Base-by-base conservation (phyloP, 169 alveolate species). In the Cryptosporidium canis region DNA sequence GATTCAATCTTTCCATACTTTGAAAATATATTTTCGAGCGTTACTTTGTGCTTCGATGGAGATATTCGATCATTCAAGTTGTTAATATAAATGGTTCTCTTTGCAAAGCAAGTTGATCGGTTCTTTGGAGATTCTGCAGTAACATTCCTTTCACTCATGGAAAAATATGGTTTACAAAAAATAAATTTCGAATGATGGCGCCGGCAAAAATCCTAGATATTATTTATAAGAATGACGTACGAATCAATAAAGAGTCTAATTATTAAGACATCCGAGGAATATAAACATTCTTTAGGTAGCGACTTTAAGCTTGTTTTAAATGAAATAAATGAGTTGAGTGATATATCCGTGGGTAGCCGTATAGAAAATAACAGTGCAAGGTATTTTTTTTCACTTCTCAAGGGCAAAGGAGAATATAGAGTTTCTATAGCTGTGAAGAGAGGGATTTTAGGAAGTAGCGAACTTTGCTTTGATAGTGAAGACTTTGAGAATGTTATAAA, bases 1-100 rank as follows among this genome's bases (percentile, higher is more conserved):
- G 45, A 43, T 58, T 24, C 56, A 55, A 77, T 77, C 37, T 56
- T 63, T 24, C 87, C 87, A 77, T 43, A 77, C 11, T 58, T 55
- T 27, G 66, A 29, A 45, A 77, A 77, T 27, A 58, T 21, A 12
- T 37, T 14, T 35, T 58, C 43, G 18, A 77, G 63, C 7, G 29
- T 48, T 37, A 24, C 35, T 53, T 77, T 61, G 1, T 55, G 72
- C 47, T 39, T 66, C 24, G 43, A 11, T 5, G 27, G 3, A 12
- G 87, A 51, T 6, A 77, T 24, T 3, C 45, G 18, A 21, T 77
- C 87, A 39, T 77, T 77, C 27, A 77, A 61, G 31, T 77, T 77
- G 24, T 77, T 77, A 21, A 77, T 21, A 35, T 77, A 77, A 29
- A 77, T 39, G 1, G 87, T 77, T 24, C 29, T 45, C 4, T 51